Base-by-base conservation (phyloP, 106 monocot species). In the Allium fistulosum region DNA sequence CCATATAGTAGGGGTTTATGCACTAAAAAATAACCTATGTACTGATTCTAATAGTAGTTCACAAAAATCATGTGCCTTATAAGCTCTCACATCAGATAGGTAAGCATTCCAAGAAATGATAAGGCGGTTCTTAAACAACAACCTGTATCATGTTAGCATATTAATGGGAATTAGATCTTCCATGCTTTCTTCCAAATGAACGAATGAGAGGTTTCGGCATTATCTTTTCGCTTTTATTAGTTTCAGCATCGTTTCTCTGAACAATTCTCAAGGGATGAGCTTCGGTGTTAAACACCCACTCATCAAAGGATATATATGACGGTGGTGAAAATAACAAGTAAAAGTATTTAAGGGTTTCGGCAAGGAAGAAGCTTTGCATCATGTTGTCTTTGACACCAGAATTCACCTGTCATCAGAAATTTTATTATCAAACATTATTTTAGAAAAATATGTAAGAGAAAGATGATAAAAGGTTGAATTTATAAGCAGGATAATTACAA, bases 201-300 rank as follows among this genome's bases (percentile, higher is more conserved):
- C 46, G 81, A 49, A 60, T 49, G 9, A 78, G 66, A 11, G 63
- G 73, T 27, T 49, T 72, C 7, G 76, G 69, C 48, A 60, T 77
- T 27, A 56, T 7, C n/a, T 72, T 79, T 72, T 56, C 74, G 18
- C 56, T 55, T 50, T 63, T 55, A 67, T 17, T 51, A 7, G 53
- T 55, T n/a, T 71, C 47, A 49, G 37, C 66, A 48, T 76, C 69
- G 57, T 66, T 51, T 62, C 79, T 66, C 37, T 85, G 18, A 37
- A 84, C 68, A 45, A 96, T 96, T 74, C 81, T 83, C 57, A 96
- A 63, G 26, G 95, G 95, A 82, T 96, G 95, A 3, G 95, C 95
- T 85, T 96, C 95, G 4, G 95, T 96, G 78, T 96, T 96, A 79
- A 96, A 96, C 49, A 96, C 95, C 95, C 95, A 96, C 81, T 96